These are phyloP conservation scores for Xylaria hypoxylon DNA, from an alignment of 2,329 filamentous ascomycete genomes.

Conservation along the genomic window DNA sequence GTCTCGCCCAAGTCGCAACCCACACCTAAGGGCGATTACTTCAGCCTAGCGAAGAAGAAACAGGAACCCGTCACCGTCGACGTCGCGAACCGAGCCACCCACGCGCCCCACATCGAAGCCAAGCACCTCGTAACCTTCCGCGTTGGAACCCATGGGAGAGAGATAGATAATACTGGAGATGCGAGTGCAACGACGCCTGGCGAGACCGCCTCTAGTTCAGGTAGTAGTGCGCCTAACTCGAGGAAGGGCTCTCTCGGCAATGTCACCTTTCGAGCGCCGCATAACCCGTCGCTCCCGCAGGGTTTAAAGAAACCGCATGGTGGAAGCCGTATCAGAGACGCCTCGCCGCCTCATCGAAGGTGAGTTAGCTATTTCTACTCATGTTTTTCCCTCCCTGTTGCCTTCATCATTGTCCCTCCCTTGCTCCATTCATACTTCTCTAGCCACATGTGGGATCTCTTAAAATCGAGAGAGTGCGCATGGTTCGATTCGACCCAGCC, in stretches of 20 bases:
- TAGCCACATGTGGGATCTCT: background rate
- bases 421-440: conserved; percentile 13
- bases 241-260: conserved; percentile 62
- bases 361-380: conserved; percentile 51
- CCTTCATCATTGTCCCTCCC: conserved; percentile 2
- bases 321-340: conserved; percentile 57
- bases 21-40: conserved; percentile 46
- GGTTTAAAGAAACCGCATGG: conserved; percentile 60
- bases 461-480: conserved; percentile 15
- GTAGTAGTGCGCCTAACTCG: conserved; percentile 51
- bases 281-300: conserved; percentile 61
- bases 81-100: conserved; percentile 28
- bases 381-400: background rate
- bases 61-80: conserved; percentile 23
- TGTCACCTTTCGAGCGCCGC: conserved; percentile 60
- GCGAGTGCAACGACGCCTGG: conserved; percentile 51
- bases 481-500: conserved; percentile 4
- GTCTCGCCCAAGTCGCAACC: conserved; percentile 48
- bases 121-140: conserved; percentile 33
- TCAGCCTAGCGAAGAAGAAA: conserved; percentile 43
- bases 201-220: conserved; percentile 53
- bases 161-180: conserved; percentile 48
- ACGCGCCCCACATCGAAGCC: conserved; percentile 32
- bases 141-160: conserved; percentile 41
- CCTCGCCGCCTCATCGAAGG: conserved; percentile 63